A percentile compares a stretch with the other conserved stretches of the same genome.
Evolutionary conservation across 768 basidiomycete genomes (phyloP).

Genomic region (Serendipita sp.): DNA sequence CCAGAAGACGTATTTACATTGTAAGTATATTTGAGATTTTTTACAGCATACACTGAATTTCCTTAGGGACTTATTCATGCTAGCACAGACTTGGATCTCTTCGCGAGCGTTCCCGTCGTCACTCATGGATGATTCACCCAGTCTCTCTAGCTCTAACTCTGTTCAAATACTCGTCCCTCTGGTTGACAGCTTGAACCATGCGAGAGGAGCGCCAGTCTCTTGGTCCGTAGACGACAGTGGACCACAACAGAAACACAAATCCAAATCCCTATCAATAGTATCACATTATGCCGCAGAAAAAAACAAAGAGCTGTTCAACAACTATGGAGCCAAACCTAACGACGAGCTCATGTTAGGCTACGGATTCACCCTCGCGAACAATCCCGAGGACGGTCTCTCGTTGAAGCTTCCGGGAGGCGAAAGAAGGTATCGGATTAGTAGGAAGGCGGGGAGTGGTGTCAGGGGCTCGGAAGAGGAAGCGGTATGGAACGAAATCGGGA

Average conservation of each 20-base stretch:
- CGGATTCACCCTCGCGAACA: conserved; percentile 65
- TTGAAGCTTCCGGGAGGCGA: conserved; percentile 49
- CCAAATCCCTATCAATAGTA: conserved; percentile 33
- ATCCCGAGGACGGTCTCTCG: conserved; percentile 76
- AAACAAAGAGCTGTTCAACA: conserved; percentile 62
- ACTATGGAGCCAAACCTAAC: conserved; percentile 86
- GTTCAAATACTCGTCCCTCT: conserved; percentile 77
- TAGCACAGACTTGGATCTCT: conserved; percentile 60
- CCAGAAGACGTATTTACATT: conserved; percentile 42
- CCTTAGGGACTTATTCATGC: conserved; percentile 52
- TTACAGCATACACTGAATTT: conserved; percentile 6
- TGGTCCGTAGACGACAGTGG: conserved; percentile 42
- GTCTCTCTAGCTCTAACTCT: conserved; percentile 35
- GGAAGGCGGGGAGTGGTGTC: conserved; percentile 12
- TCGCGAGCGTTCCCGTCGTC: conserved; percentile 85
- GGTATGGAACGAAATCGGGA: conserved; percentile 42
- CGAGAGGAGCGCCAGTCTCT: conserved; percentile 60
- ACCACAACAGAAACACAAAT: conserved; percentile 8
- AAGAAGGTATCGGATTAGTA: conserved; percentile 10
- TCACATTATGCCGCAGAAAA: conserved; percentile 28
- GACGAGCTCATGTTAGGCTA: conserved; percentile 82
- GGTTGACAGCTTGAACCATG: conserved; percentile 75
- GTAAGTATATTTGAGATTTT: conserved; percentile 27
- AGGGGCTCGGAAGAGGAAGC: conserved; percentile 28
- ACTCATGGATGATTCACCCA: conserved; percentile 43